Conservation (phyloP, 768 basidiomycete genomes). For the Russula sp. region DNA sequence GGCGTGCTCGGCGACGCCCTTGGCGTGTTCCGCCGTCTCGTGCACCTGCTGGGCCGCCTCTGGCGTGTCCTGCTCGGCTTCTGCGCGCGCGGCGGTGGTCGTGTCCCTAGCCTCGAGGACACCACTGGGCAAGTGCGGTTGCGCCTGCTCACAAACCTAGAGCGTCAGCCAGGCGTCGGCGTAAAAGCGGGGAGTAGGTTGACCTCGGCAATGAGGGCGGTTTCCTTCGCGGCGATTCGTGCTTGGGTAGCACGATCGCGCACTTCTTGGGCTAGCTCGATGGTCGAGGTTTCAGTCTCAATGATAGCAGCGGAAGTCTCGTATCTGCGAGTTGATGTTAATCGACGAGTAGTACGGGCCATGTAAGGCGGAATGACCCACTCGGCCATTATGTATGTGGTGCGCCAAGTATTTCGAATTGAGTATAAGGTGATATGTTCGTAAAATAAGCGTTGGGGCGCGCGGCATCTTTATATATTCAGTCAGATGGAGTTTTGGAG, state of each 20-base stretch:
- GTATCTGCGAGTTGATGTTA: conserved; percentile 9
- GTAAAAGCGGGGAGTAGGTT: not conserved
- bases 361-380: not conserved
- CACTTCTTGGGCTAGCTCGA: conserved; percentile 9
- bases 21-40: conserved; percentile 40
- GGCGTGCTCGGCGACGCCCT: conserved; percentile 45
- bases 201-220: conserved; percentile 13
- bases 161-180: not conserved
- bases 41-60: conserved; percentile 41
- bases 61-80: conserved; percentile 42
- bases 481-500: not conserved
- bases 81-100: conserved; percentile 52
- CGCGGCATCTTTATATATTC: not conserved
- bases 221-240: conserved; percentile 12
- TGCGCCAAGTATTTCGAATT: not conserved
- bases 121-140: conserved; percentile 1
- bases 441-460: conserved; percentile 8
- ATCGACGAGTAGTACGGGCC: not conserved
- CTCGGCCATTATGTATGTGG: conserved; percentile 9
- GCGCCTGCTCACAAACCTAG: not conserved
- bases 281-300: conserved; percentile 21
- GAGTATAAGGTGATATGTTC: not conserved
- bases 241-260: not conserved
- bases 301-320: conserved; percentile 15
- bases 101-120: conserved; percentile 25